These are phyloP conservation scores for Nothophaeocryptopus gaeumannii DNA, from an alignment of 2,329 filamentous ascomycete genomes.

Conservation along the genomic window DNA sequence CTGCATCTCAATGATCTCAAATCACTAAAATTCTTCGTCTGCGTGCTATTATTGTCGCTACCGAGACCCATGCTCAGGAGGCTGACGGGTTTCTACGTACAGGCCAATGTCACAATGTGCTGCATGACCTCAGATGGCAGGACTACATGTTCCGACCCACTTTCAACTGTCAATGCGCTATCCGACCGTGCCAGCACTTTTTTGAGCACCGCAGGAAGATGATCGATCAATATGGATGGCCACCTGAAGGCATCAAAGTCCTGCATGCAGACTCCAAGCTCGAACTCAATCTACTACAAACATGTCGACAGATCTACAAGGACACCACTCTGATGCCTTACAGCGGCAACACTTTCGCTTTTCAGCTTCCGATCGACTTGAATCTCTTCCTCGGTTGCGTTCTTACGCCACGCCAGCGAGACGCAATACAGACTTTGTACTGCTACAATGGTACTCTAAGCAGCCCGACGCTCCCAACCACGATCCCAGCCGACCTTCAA, in stretches of 20 bases:
- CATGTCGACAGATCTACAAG: slow-evolving; percentile 14
- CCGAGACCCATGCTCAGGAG: too few relatives aligned
- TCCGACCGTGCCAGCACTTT: slow-evolving; percentile 14
- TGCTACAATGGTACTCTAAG: slow-evolving; percentile 11
- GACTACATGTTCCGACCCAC: slow-evolving; percentile 12
- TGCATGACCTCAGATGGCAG: slow-evolving; percentile 16
- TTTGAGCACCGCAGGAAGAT: slow-evolving; percentile 11
- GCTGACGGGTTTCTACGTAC: too few relatives aligned
- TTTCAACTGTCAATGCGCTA: slow-evolving; percentile 11
- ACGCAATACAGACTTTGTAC: slow-evolving; percentile 10
- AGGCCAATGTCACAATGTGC: neutral
- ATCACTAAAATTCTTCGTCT: too few relatives aligned
- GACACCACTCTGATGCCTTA: slow-evolving; percentile 16
- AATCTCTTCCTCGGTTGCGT: slow-evolving; percentile 15
- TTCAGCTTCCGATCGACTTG: slow-evolving; percentile 13
- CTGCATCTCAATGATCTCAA: too few relatives aligned
- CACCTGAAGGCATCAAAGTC: slow-evolving; percentile 9
- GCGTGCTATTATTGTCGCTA: too few relatives aligned
- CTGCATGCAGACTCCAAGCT: slow-evolving; percentile 13
- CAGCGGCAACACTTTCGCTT: slow-evolving; percentile 15
- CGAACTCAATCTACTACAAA: slow-evolving; percentile 11
- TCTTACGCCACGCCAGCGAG: slow-evolving; percentile 6
- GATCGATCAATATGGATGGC: slow-evolving; percentile 14
- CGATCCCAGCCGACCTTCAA: slow-evolving; percentile 7
- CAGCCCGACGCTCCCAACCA: slow-evolving; percentile 12